phyloP scores from a whole-genome alignment of 169 alveolate species.

The Plasmodium gaboni region DNA sequence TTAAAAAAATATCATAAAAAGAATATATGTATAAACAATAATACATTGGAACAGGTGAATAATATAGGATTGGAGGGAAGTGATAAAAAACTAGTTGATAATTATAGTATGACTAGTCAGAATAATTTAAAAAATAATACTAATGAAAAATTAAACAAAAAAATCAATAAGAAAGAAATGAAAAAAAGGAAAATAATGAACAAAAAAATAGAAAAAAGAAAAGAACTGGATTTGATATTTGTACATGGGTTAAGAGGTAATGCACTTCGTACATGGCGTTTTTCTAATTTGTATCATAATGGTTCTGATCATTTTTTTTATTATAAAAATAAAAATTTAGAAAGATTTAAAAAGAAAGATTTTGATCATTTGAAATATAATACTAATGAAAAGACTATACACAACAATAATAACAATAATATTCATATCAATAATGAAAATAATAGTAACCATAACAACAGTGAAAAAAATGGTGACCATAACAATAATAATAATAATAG shows the following conservation, averaged over 20 bases:
- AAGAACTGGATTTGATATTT: constrained; percentile 30
- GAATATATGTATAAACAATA: background rate
- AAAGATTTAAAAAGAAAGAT: background rate
- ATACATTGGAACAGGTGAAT: no score
- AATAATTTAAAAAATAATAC: no score
- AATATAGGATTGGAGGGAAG: background rate
- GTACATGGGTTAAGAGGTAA: constrained; percentile 67
- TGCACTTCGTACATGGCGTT: constrained; percentile 75
- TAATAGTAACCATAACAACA: background rate
- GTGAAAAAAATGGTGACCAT: no score
- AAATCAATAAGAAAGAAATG: background rate
- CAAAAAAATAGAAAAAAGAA: constrained; percentile 11
- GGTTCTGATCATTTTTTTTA: constrained; percentile 21
- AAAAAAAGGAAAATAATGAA: background rate
- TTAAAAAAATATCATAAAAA: no score
- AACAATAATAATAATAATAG: background rate
- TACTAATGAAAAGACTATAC: background rate
- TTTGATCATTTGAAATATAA: background rate
- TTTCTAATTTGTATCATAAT: constrained; percentile 23
- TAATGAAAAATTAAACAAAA: background rate
- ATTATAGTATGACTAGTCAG: background rate
- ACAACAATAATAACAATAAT: background rate
- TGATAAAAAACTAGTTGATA: background rate
- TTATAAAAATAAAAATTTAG: constrained; percentile 15
- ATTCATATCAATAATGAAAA: background rate